Conservation (phyloP, 441 rosid genomes). For the Erodium moschatum region DNA sequence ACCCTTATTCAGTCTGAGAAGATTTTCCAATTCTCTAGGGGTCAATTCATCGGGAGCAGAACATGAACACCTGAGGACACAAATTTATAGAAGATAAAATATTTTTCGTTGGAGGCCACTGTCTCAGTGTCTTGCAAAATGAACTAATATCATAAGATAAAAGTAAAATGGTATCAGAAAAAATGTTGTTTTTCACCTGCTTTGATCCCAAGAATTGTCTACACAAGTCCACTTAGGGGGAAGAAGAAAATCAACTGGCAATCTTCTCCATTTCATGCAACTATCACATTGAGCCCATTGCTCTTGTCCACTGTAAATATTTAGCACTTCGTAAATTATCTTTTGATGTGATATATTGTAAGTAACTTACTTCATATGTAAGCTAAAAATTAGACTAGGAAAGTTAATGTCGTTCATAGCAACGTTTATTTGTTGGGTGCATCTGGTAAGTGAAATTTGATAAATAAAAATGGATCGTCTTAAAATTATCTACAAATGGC, state of each 20-base stretch:
- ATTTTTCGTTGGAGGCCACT: background rate
- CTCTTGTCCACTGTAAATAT: constrained; percentile 50
- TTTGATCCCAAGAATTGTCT: constrained; percentile 54
- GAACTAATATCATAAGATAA: background rate
- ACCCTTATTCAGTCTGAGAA: constrained; percentile 49
- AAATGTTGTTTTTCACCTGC: constrained; percentile 33
- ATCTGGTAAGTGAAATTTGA: constrained; percentile 2
- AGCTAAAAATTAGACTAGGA: background rate
- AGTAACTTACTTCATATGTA: background rate
- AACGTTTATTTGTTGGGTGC: background rate
- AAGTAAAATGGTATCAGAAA: background rate
- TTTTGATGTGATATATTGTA: background rate
- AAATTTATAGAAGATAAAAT: background rate
- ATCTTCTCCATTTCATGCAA: constrained; percentile 63
- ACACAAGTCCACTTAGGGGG: constrained; percentile 61
- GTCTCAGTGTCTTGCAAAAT: background rate
- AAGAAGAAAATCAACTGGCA: constrained; percentile 56
- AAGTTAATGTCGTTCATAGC: too few species aligned
- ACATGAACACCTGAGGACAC: constrained; percentile 46
- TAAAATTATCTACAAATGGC: background rate
- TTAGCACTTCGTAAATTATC: background rate
- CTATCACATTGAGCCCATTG: constrained; percentile 73
- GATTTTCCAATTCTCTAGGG: constrained; percentile 48
- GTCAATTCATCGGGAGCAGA: constrained; percentile 55
- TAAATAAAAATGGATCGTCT: background rate